phyloP scores from a whole-genome alignment of 306 rosid species.

The Urtica urens region DNA sequence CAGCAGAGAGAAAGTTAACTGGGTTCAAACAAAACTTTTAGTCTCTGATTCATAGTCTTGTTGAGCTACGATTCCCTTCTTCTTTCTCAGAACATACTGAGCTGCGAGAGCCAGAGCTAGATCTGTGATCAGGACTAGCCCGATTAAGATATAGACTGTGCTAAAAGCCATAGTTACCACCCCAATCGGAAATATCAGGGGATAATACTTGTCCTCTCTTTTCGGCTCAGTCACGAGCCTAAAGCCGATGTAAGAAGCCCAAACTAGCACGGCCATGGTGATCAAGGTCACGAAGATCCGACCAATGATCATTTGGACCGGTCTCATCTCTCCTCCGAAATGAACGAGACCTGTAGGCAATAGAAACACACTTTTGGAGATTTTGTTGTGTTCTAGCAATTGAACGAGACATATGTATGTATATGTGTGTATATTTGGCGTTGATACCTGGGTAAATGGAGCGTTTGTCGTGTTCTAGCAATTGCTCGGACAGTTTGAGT shows the following conservation, averaged over 20 bases:
- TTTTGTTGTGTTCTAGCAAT: background rate
- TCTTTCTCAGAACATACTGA: constrained; percentile 8
- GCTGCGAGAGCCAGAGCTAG: constrained; percentile 12
- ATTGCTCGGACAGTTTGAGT: constrained; percentile 28
- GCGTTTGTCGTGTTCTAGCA: constrained; percentile 24
- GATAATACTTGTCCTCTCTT: constrained; percentile 13
- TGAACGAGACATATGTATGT: background rate
- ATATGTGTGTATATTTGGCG: background rate
- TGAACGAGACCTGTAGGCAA: background rate
- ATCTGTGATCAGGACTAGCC: constrained; percentile 14
- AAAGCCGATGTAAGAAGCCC: constrained; percentile 17
- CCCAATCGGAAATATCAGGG: constrained; percentile 24
- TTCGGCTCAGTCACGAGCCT: constrained; percentile 22
- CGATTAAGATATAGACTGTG: constrained; percentile 14
- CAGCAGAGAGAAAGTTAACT: no score
- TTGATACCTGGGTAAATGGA: constrained; percentile 13
- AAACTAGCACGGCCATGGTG: constrained; percentile 19
- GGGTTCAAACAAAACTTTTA: constrained; percentile 17
- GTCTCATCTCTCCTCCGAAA: constrained; percentile 7
- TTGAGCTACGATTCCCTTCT: background rate
- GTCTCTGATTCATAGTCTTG: background rate
- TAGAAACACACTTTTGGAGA: background rate
- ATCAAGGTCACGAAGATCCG: constrained; percentile 9
- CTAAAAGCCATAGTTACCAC: constrained; percentile 15
- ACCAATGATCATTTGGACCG: background rate